Evolutionary conservation across 805 yeast species (phyloP).

Genomic region (Sugiyamaella mastotermitis): DNA sequence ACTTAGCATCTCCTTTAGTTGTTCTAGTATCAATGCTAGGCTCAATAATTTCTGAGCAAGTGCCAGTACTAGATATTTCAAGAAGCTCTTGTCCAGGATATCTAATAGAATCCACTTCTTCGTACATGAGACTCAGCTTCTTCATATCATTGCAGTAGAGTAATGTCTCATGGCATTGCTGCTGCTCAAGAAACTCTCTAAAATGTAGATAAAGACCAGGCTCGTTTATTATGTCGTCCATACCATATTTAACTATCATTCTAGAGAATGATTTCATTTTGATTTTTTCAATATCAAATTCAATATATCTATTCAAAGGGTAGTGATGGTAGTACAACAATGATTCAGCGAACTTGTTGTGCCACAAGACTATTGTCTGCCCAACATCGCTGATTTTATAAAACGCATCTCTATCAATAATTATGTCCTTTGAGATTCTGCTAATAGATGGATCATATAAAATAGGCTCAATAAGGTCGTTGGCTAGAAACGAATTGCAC

Average conservation of each 20-base stretch:
- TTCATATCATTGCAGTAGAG: constrained; percentile 60
- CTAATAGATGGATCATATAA: constrained; percentile 1
- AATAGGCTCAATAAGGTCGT: constrained; percentile 17
- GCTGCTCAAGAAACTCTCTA: constrained; percentile 55
- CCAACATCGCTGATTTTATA: constrained; percentile 14
- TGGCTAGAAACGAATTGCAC: constrained; percentile 29
- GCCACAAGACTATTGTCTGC: constrained; percentile 11
- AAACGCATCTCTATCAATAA: constrained; percentile 12
- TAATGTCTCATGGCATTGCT: constrained; percentile 69
- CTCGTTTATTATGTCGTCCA: constrained; percentile 36
- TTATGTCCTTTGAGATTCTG: background rate
- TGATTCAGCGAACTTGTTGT: background rate
- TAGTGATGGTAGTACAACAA: background rate
- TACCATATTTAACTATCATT: background rate
- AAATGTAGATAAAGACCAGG: constrained; percentile 73
- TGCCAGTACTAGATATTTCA: too few relatives aligned
- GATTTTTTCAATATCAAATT: too few relatives aligned
- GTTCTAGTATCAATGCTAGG: too few relatives aligned
- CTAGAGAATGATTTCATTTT: too few relatives aligned
- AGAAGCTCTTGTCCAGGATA: background rate
- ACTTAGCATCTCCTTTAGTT: too few relatives aligned
- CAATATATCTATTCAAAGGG: too few relatives aligned
- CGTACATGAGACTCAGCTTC: constrained; percentile 31
- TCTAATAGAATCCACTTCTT: constrained; percentile 3
- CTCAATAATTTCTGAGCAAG: too few relatives aligned